phyloP scores from a whole-genome alignment of 2,329 filamentous ascomycete genomes.

The Cladophialophora psammophila region DNA sequence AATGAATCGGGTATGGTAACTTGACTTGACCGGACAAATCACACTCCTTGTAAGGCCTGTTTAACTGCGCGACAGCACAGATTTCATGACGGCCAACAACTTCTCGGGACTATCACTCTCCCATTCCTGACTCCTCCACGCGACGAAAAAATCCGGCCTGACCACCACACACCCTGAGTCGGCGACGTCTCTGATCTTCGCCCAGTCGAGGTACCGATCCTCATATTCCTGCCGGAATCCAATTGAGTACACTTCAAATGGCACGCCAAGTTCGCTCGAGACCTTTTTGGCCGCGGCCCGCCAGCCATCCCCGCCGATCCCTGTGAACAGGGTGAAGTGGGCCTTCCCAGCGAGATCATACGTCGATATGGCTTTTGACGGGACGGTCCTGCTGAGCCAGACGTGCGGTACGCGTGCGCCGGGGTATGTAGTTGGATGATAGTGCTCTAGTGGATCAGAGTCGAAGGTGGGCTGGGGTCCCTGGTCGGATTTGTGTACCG shows the following conservation, averaged over 20 bases:
- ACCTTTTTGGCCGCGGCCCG: constrained; percentile 56
- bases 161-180: constrained; percentile 66
- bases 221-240: constrained; percentile 66
- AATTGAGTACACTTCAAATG: constrained; percentile 60
- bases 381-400: constrained; percentile 62
- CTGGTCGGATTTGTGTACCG: constrained; percentile 57
- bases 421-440: constrained; percentile 62
- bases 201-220: constrained; percentile 69
- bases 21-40: not conserved
- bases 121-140: constrained; percentile 54
- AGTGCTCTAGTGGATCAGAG: constrained; percentile 52
- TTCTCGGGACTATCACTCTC: constrained; percentile 9
- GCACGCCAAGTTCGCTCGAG: constrained; percentile 50
- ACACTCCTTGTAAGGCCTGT: not conserved
- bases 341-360: constrained; percentile 67
- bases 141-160: constrained; percentile 66
- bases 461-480: constrained; percentile 33
- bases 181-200: constrained; percentile 58
- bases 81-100: constrained; percentile 22
- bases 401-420: constrained; percentile 67
- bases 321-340: constrained; percentile 59
- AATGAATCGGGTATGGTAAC: too few species aligned
- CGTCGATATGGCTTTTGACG: constrained; percentile 59
- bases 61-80: constrained; percentile 14
- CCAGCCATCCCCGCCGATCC: constrained; percentile 65